Percentiles rank a stretch among this genome's conserved stretches.
Evolutionary conservation across 345 rosid species (phyloP).

Genomic region (Hirschfeldia incana): DNA sequence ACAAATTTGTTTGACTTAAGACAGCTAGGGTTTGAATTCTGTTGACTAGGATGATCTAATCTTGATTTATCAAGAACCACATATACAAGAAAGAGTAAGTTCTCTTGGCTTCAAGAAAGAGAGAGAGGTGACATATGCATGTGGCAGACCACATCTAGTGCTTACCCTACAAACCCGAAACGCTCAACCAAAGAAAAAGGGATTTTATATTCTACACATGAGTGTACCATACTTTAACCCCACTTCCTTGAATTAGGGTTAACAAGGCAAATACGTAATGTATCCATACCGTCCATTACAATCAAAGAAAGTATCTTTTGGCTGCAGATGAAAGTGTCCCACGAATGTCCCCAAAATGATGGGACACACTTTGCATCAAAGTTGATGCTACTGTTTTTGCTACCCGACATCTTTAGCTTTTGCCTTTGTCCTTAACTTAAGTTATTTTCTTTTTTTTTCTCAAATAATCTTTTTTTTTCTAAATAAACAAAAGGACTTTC

Average conservation of each 20-base stretch:
- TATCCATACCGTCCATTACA: constrained; percentile 48
- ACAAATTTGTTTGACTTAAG: constrained; percentile 28
- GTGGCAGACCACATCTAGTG: constrained; percentile 50
- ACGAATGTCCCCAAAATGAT: constrained; percentile 63
- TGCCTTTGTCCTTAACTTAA: constrained; percentile 64
- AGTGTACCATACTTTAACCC: constrained; percentile 40
- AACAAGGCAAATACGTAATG: constrained; percentile 16
- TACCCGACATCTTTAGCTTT: constrained; percentile 70
- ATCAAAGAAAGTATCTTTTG: constrained; percentile 38
- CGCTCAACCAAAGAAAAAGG: constrained; percentile 11
- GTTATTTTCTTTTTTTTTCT: background rate
- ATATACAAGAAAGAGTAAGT: constrained; percentile 22
- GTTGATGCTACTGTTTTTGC: constrained; percentile 54
- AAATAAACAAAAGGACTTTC: background rate
- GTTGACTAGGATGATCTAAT: constrained; percentile 33
- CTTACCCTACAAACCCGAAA: constrained; percentile 44
- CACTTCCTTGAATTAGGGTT: constrained; percentile 48
- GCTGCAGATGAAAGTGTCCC: constrained; percentile 76
- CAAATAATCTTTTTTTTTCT: background rate
- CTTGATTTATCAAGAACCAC: constrained; percentile 32
- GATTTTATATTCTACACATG: constrained; percentile 33
- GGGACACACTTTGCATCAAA: constrained; percentile 64
- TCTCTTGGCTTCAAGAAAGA: constrained; percentile 5
- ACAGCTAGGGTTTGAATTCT: constrained; percentile 21
- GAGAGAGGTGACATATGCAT: constrained; percentile 33